These are phyloP conservation scores for Gastrolobium bilobum DNA, from an alignment of 306 rosid genomes.

Conservation along the genomic window DNA sequence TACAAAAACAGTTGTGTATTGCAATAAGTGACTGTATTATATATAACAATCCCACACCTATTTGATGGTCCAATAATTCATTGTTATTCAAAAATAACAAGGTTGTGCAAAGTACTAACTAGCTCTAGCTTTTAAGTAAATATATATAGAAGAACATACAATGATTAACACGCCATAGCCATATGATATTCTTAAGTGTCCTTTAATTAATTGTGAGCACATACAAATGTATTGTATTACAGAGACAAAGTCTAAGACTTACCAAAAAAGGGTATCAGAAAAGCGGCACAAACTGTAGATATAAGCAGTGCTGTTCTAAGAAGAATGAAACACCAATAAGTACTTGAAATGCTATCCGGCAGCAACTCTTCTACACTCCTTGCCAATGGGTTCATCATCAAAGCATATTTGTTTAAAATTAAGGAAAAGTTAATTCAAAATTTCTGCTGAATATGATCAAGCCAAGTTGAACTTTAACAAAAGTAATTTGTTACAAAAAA, in stretches of 20 bases:
- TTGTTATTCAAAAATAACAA: too few species aligned
- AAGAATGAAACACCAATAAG: slow-evolving; percentile 66
- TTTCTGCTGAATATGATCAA: slow-evolving; percentile 34
- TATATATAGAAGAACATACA: neutral
- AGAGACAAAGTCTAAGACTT: slow-evolving; percentile 39
- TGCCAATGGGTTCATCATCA: slow-evolving; percentile 86
- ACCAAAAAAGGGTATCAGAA: slow-evolving; percentile 87
- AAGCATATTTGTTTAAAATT: slow-evolving; percentile 69
- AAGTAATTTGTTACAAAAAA: slow-evolving; percentile 47
- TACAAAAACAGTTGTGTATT: neutral
- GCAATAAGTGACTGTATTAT: neutral
- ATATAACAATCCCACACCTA: neutral
- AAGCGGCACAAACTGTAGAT: slow-evolving; percentile 77
- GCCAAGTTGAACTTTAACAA: slow-evolving; percentile 21
- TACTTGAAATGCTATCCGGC: slow-evolving; percentile 60
- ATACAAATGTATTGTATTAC: slow-evolving; percentile 18
- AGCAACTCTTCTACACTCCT: slow-evolving; percentile 87
- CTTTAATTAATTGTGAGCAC: neutral
- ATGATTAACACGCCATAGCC: neutral
- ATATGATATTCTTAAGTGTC: slow-evolving; percentile 12
- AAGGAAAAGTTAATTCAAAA: slow-evolving; percentile 56
- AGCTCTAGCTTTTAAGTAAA: slow-evolving; percentile 9
- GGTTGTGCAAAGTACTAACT: neutral
- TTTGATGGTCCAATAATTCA: neutral
- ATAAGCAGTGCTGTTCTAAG: slow-evolving; percentile 72